phyloP scores from a whole-genome alignment of 805 yeast species.

The Saccharomycopsis sp. region DNA sequence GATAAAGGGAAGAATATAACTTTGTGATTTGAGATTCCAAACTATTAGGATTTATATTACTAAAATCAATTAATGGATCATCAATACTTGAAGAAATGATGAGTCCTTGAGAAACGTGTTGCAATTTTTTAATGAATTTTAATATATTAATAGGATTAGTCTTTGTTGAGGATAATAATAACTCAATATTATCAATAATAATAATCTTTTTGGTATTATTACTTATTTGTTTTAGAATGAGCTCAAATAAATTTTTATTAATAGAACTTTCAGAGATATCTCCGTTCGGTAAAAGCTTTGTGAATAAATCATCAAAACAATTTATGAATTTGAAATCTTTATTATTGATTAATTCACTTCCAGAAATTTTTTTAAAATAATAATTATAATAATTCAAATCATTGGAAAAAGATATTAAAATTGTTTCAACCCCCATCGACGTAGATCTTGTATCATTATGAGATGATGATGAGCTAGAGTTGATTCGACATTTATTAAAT shows the following conservation, averaged over 20 bases:
- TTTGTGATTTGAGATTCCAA: constrained; percentile 10
- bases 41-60: not conserved
- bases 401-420: constrained; percentile 12
- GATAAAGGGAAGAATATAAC: constrained; percentile 6
- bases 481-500: constrained; percentile 7
- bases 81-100: constrained; percentile 3
- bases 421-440: not conserved
- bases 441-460: not conserved
- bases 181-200: constrained; percentile 12
- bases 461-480: not conserved
- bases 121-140: constrained; percentile 4
- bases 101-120: not conserved
- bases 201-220: not conserved
- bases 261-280: too few species aligned
- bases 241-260: too few species aligned
- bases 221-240: too few species aligned
- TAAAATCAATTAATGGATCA: constrained; percentile 10
- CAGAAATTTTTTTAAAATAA: constrained; percentile 8
- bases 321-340: constrained; percentile 10
- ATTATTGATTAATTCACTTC: constrained; percentile 6
- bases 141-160: constrained; percentile 3
- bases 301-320: constrained; percentile 7
- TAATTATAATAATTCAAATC: constrained; percentile 1
- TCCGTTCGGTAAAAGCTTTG: too few species aligned
- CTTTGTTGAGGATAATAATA: constrained; percentile 9